Base-by-base conservation (phyloP, 805 yeast species). In the Ogataea trehalophila region DNA sequence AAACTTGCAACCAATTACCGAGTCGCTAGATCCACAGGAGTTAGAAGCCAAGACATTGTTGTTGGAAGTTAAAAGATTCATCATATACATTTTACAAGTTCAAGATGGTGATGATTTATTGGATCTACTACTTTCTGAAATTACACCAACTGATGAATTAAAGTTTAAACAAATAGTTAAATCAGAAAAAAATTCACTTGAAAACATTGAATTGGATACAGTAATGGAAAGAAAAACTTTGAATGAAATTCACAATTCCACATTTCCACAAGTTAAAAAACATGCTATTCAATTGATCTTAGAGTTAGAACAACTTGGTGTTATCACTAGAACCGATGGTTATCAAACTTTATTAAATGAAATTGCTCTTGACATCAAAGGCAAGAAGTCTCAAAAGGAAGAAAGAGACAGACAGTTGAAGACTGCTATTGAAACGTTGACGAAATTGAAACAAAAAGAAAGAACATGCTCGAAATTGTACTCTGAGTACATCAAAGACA, bases 301-400 rank as follows among this genome's bases (percentile, higher is more conserved):
- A 44, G 88, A 88, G 56, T 69, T 94, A 43, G 97, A 92, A 59
- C 62, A 74, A 1, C 66, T 78, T 60, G 90, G 88, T 2, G 66
- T 73, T 37, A 74, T 91, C 8, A 72, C 84, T 3, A 75, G 95
- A 49, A 69, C 74, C 33, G 80, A 88, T 60, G 80, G 85, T 17
- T 88, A 82, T 64, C 98, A 94, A 61, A 81, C 78, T 20, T 61
- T 94, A 14, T 67, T 94, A 49, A 89, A 90, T 59, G 88, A 87
- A 52, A 83, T 94, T 51, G 95, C 97, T 0, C 68, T 75, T 45
- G 97, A 92, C 53, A 88, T 94, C 53, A 71, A 67, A 54, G 61
- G 65, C 44, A 73, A 75, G 54, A 74, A 71, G 52, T 60, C 68
- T 11, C 78, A 73, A 51, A 64, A 79, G 50, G 60, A 63, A 35